Evolutionary conservation across 2,329 filamentous ascomycete species (phyloP).

Genomic region (Myriosclerotinia scirpicola): DNA sequence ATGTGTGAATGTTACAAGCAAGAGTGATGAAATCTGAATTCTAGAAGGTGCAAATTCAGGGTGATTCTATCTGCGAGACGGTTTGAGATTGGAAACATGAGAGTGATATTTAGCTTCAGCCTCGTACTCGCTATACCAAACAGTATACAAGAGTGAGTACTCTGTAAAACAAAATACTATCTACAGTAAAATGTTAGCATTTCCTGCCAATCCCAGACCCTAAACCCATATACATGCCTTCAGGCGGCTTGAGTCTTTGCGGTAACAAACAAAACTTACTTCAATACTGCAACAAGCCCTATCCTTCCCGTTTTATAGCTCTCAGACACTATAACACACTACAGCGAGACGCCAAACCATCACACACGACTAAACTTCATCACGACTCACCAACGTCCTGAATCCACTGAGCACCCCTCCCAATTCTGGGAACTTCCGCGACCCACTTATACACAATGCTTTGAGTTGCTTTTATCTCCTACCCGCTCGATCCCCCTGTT

Average conservation of each 20-base stretch:
- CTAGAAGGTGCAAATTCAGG: neutral
- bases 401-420: conserved; percentile 12
- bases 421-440: conserved; percentile 6
- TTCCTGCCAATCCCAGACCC: neutral
- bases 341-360: conserved; percentile 1
- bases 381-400: neutral
- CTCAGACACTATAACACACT: conserved; percentile 6
- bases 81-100: neutral
- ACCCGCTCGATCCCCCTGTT: conserved; percentile 6
- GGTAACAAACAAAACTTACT: neutral
- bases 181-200: too few relatives aligned
- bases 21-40: conserved; percentile 3
- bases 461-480: conserved; percentile 5
- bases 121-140: neutral
- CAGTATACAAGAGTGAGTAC: neutral
- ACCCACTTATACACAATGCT: neutral
- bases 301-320: neutral
- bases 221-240: neutral
- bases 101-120: neutral
- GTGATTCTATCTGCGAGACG: neutral
- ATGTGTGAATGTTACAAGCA: neutral
- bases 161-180: too few relatives aligned
- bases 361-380: conserved; percentile 6
- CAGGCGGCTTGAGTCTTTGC: neutral
- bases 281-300: neutral